phyloP scores from a whole-genome alignment of 306 rosid genomes.

The Rosa lucieae region DNA sequence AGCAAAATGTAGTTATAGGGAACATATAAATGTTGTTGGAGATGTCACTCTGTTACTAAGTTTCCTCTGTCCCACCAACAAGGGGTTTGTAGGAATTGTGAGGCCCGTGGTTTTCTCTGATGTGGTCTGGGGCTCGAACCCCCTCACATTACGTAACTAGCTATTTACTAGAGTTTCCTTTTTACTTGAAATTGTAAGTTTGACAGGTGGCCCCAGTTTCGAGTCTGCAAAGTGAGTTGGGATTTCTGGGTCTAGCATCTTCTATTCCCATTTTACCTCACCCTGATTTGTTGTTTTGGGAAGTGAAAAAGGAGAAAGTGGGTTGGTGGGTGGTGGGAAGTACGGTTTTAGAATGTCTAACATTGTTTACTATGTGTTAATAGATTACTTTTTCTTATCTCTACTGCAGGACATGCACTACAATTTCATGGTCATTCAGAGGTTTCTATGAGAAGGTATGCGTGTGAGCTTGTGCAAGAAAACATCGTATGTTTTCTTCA shows the following conservation, averaged over 20 bases:
- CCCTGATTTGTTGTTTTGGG: slow-evolving; percentile 6
- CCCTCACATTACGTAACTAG: background rate
- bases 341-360: background rate
- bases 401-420: slow-evolving; percentile 90
- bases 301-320: background rate
- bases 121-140: background rate
- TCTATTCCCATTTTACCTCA: background rate
- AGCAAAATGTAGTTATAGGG: background rate
- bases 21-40: background rate
- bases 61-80: background rate
- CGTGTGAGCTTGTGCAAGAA: background rate
- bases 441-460: slow-evolving; percentile 98
- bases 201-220: background rate
- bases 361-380: slow-evolving; percentile 4
- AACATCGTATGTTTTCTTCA: background rate
- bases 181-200: background rate
- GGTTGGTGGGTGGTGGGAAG: background rate
- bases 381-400: slow-evolving; percentile 8
- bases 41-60: background rate
- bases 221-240: background rate
- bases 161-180: background rate
- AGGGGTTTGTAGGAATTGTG: background rate
- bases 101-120: background rate
- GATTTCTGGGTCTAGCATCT: background rate
- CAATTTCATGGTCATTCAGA: slow-evolving; percentile 96